A percentile compares a stretch with the other conserved stretches of the same genome.
Evolutionary conservation across 257 asterid species (phyloP).

Genomic region (Nicotiana attenuata): DNA sequence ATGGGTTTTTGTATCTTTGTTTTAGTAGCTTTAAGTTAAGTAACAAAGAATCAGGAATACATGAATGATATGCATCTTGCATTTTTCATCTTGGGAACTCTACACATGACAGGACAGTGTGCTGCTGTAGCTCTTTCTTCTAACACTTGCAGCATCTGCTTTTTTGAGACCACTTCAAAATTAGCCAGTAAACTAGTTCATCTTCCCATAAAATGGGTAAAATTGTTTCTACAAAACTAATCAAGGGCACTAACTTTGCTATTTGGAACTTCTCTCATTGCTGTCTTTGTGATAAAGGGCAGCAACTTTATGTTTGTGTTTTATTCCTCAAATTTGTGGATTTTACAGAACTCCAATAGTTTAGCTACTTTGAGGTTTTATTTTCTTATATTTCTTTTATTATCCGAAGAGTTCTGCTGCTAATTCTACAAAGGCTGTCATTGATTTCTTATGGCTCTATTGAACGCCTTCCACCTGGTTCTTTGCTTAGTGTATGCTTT

Average conservation of each 20-base stretch:
- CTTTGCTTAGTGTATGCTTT: background rate
- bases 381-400: background rate
- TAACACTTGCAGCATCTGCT: background rate
- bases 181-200: background rate
- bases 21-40: background rate
- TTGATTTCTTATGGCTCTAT: constrained; percentile 3
- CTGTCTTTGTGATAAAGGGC: background rate
- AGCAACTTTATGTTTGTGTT: background rate
- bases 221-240: background rate
- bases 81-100: background rate
- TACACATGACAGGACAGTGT: background rate
- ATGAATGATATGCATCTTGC: background rate
- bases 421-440: background rate
- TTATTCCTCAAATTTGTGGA: background rate
- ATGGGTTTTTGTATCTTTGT: background rate
- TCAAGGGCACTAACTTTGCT: background rate
- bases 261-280: background rate
- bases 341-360: background rate
- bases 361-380: background rate
- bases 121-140: constrained; percentile 3
- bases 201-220: background rate
- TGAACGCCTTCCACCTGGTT: background rate
- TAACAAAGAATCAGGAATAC: background rate
- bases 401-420: background rate
- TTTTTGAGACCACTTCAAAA: background rate